Conservation (phyloP, 768 basidiomycete genomes). For the Hirschioporus abietinus region DNA sequence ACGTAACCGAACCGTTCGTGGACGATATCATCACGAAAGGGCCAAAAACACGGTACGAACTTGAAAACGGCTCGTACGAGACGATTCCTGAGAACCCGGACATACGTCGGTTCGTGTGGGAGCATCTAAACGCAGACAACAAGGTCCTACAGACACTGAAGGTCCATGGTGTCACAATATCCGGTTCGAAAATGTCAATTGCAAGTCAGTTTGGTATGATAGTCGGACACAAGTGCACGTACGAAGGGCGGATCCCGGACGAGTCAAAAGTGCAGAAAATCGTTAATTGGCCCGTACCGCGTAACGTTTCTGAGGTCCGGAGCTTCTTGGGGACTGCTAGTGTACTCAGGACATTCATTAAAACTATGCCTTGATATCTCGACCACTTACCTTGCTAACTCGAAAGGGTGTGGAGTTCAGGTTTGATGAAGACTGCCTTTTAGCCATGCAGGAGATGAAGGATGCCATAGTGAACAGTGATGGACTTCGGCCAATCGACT, state of each 20-base stretch:
- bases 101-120: conserved; percentile 30
- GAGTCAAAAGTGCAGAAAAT: conserved; percentile 15
- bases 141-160: conserved; percentile 28
- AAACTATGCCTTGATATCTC: conserved; percentile 18
- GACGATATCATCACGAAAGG: conserved; percentile 24
- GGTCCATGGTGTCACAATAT: conserved; percentile 19
- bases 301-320: conserved; percentile 14
- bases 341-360: conserved; percentile 24
- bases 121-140: conserved; percentile 31
- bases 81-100: conserved; percentile 21
- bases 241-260: conserved; percentile 13
- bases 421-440: conserved; percentile 12
- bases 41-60: conserved; percentile 19
- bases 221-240: conserved; percentile 10
- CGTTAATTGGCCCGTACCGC: conserved; percentile 23
- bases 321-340: conserved; percentile 27
- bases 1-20: conserved; percentile 17
- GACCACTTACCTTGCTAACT: conserved; percentile 22
- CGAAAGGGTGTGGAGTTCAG: conserved; percentile 23
- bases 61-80: conserved; percentile 14
- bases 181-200: conserved; percentile 7
- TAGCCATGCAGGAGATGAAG: conserved; percentile 21
- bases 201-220: conserved; percentile 4
- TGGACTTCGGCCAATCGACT: conserved; percentile 13
- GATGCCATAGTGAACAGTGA: conserved; percentile 12